These are phyloP conservation scores for Tricholoma furcatifolium DNA, from an alignment of 768 basidiomycete species.

Conservation along the genomic window DNA sequence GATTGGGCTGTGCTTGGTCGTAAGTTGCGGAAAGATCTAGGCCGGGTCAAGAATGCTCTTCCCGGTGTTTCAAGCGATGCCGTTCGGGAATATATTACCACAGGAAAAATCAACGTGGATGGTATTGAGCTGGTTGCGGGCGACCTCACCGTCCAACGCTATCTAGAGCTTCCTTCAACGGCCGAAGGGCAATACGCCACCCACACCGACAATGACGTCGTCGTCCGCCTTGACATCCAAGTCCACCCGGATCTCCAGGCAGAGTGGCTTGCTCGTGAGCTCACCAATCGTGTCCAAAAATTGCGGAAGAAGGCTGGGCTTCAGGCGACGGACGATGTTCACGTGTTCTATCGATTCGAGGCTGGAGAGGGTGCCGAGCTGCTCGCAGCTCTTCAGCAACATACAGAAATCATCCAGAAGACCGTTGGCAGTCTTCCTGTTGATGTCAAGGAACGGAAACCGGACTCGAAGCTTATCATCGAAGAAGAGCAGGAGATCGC, in stretches of 20 bases:
- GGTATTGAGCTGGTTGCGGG: conserved; percentile 88
- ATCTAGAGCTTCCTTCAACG: conserved; percentile 72
- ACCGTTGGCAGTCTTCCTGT: conserved; percentile 73
- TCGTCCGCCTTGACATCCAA: conserved; percentile 88
- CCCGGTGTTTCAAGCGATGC: conserved; percentile 79
- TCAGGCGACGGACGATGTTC: conserved; percentile 92
- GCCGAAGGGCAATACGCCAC: conserved; percentile 69
- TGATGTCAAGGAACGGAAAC: conserved; percentile 52
- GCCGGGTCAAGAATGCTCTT: conserved; percentile 84
- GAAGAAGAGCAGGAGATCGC: conserved; percentile 89
- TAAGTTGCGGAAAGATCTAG: conserved; percentile 91
- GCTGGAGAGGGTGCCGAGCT: conserved; percentile 65
- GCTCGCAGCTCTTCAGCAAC: conserved; percentile 58
- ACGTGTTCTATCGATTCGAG: conserved; percentile 82
- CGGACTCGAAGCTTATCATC: conserved; percentile 53
- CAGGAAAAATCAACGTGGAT: conserved; percentile 79
- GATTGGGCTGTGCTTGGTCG: conserved; percentile 95
- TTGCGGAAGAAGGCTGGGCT: conserved; percentile 94
- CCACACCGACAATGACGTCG: conserved; percentile 93
- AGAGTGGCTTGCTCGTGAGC: conserved; percentile 87
- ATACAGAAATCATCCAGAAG: conserved; percentile 68
- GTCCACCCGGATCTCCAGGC: conserved; percentile 82
- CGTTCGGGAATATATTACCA: conserved; percentile 72
- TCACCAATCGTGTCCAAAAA: conserved; percentile 93
- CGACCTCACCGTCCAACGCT: conserved; percentile 90